Evolutionary conservation across 257 asterid species (phyloP), one percentile per base, ranked within the genome.

Genomic region (Paraleonurus japonicus): DNA sequence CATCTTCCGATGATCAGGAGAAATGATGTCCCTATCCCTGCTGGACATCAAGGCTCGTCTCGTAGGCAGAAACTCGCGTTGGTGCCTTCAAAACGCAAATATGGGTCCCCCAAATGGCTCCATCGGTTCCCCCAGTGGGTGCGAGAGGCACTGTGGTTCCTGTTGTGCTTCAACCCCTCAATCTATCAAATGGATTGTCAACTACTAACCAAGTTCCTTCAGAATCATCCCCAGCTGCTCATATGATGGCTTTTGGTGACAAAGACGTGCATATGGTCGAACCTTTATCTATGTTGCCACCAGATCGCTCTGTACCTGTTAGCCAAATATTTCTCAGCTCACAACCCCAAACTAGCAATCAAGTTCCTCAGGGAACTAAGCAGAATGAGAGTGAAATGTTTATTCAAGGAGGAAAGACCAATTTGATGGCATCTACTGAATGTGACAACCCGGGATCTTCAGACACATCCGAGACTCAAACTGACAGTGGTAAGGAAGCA

Each of bases 1-100:
- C 86, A 87, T 75, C 87, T 80, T 65, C 89, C 69, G 73, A 87
- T 88, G 95, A 89, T 94, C 48, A 69, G 75, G 59, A 85, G 99
- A 64, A 84, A 79, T 30, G 86, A 81, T 28, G 73, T 82, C 30
- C 75, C 33, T 63, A 50, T 72, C 70, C 89, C 92, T 16, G 59
- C 81, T 33, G 77, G 64, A 57, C 79, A 73, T 59, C 87, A 75
- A 50, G 51, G 77, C 26, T 47, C 53, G 73, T 75, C 81, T 59
- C 74, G 79, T 19, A 41, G 67, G 32, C 79, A 75, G 79, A 72
- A 71, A 58, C 74, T 64, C 22, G 77, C 77, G 10, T 5, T 57
- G 67, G 74, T 75, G 79, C 75, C 84, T n/a, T 28, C 81, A 17
- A 85, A 89, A 76, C 78, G 81, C 63, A 86, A 77, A 67, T 70